These are phyloP conservation scores for Peribolospora kevripleyi DNA, from an alignment of 768 basidiomycete genomes.

Conservation along the genomic window DNA sequence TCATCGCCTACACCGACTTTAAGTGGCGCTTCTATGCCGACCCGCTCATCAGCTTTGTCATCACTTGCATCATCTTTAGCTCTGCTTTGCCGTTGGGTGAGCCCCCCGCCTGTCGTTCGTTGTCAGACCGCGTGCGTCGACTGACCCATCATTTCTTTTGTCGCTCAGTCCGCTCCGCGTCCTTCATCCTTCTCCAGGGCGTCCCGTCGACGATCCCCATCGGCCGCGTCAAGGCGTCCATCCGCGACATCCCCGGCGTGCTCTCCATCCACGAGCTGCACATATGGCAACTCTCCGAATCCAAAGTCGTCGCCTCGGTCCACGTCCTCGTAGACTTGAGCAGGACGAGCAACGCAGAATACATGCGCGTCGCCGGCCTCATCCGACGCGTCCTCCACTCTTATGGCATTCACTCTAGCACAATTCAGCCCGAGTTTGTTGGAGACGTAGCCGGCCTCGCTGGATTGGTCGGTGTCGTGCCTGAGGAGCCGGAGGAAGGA, in stretches of 20 bases:
- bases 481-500: no score
- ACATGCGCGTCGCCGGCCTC: slow-evolving; percentile 65
- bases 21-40: slow-evolving; percentile 75
- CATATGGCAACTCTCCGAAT: slow-evolving; percentile 91
- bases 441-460: neutral
- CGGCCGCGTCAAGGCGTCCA: slow-evolving; percentile 62
- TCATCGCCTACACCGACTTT: slow-evolving; percentile 79
- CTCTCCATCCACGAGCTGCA: slow-evolving; percentile 78
- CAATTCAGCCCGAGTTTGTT: slow-evolving; percentile 60
- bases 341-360: slow-evolving; percentile 44
- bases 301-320: slow-evolving; percentile 81
- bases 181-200: slow-evolving; percentile 82
- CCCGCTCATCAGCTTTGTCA: slow-evolving; percentile 74
- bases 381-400: slow-evolving; percentile 67
- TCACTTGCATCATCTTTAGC: slow-evolving; percentile 88
- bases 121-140: slow-evolving; percentile 26
- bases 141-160: slow-evolving; percentile 6
- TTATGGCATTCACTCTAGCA: slow-evolving; percentile 76
- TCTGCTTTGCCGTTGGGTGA: slow-evolving; percentile 57
- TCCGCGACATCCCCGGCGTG: slow-evolving; percentile 61
- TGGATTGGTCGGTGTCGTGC: neutral
- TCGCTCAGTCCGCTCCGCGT: slow-evolving; percentile 39
- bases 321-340: slow-evolving; percentile 44
- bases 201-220: slow-evolving; percentile 73
- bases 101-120: slow-evolving; percentile 1